Evolutionary conservation across 805 yeast genomes (phyloP), one percentile per base, ranked within the genome.

Genomic region (Metschnikowia dekortorum): DNA sequence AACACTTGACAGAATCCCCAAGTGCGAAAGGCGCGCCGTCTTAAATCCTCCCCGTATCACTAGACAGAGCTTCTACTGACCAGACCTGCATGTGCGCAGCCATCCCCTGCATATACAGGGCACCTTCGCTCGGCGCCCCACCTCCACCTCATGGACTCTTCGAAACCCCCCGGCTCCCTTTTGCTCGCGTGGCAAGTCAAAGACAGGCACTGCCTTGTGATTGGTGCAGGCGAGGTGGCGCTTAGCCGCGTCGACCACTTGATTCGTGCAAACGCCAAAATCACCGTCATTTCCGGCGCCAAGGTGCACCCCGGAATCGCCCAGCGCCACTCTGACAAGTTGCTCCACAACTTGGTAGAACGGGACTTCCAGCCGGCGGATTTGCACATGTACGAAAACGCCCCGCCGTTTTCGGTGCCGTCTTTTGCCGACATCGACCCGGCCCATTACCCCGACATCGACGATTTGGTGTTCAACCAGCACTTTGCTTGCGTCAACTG

Each of bases 221-320:
- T 87, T 38, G 96, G 96, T 0, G 89, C 85, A 6, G 88, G 89
- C 9, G 85, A 82, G 43, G 96, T 88, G 8, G 96, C 90, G 0
- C 71, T 83, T 9, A 79, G 89, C 14, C 68, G 96, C 47, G 81
- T 87, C 3, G 71, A 76, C 48, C 88, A 85, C 60, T 70, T 88
- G 18, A 63, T 87, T 3, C 78, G 79, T 14, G 91, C 95, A 0
- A 79, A 83, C 55, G 92, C 94, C 8, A 74, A 72, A 46, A 76
- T 88, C 38, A 84, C 89, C 0, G 84, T 88, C 8, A 72, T 89
- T 4, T 66, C 85, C 1, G 84, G 52, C 57, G 59, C 59, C 13
- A 51, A 53, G 11, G 50, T 64, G 13, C 71, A 68, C 49, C 67
- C 69, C 2, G 66, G 66, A 13, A 61, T 72, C 28, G 45, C 52